Evolutionary conservation across 805 yeast genomes (phyloP).

Genomic region (Cyberlindnera nakhonratchasimensis): DNA sequence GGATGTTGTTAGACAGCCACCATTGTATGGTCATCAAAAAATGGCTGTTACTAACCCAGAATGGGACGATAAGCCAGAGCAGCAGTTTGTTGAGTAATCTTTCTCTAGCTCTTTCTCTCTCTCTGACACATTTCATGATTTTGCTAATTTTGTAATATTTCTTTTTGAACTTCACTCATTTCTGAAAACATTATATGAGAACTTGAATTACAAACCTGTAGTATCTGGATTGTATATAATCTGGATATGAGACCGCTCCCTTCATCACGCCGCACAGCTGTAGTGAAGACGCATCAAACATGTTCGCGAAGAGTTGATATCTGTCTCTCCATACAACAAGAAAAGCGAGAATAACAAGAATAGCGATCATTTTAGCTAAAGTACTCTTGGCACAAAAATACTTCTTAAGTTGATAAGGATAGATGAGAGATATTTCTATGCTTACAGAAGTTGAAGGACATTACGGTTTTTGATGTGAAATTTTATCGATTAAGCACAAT

Average conservation of each 20-base stretch:
- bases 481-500: too few relatives aligned
- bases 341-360: too few relatives aligned
- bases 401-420: too few relatives aligned
- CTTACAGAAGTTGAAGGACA: too few relatives aligned
- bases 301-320: not conserved
- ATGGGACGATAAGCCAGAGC: constrained; percentile 60
- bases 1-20: constrained; percentile 46
- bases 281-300: not conserved
- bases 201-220: not conserved
- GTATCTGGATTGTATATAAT: too few relatives aligned
- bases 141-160: not conserved
- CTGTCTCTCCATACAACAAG: not conserved
- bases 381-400: too few relatives aligned
- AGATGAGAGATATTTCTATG: too few relatives aligned
- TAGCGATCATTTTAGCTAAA: too few relatives aligned
- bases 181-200: not conserved
- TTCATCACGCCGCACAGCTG: not conserved
- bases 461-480: too few relatives aligned
- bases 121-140: too few relatives aligned
- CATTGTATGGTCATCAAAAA: constrained; percentile 54
- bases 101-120: not conserved
- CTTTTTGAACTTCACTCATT: too few relatives aligned
- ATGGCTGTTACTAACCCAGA: constrained; percentile 57
- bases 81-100: constrained; percentile 45
- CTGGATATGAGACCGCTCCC: not conserved